phyloP scores from a whole-genome alignment of 202 grass and related monocot genomes.

The Setaria italica region DNA sequence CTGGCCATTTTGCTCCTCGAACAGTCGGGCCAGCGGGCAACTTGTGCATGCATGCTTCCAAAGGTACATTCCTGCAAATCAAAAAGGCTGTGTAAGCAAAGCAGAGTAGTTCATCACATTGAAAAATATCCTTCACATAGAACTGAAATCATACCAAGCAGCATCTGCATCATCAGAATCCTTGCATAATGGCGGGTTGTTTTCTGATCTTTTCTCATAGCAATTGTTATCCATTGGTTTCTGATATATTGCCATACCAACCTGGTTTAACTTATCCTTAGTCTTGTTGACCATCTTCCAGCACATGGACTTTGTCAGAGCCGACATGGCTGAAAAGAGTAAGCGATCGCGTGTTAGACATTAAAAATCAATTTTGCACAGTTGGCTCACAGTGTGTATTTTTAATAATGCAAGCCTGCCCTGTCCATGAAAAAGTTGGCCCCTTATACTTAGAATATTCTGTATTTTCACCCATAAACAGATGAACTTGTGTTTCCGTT shows the following conservation, averaged over 20 bases:
- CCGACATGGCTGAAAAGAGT: conserved; percentile 73
- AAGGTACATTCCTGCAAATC: conserved; percentile 84
- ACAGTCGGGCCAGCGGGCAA: conserved; percentile 62
- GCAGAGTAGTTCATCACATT: not conserved
- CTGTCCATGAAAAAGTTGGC: not conserved
- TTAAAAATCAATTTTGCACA: conserved; percentile 15
- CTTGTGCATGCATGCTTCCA: conserved; percentile 93
- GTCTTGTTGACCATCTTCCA: conserved; percentile 97
- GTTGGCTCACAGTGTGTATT: not conserved
- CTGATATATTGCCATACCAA: conserved; percentile 87
- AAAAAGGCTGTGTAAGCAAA: conserved; percentile 24
- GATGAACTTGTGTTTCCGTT: not conserved
- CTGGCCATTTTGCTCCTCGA: conserved; percentile 77
- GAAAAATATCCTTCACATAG: conserved; percentile 5
- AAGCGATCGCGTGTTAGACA: conserved; percentile 36
- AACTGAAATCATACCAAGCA: conserved; percentile 72
- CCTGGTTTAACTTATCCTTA: conserved; percentile 82
- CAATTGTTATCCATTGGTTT: conserved; percentile 96
- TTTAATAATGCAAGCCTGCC: not conserved
- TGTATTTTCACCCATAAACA: not conserved
- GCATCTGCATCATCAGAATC: conserved; percentile 86
- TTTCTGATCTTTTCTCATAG: conserved; percentile 86
- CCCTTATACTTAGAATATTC: conserved; percentile 10
- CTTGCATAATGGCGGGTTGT: conserved; percentile 79
- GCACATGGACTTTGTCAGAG: conserved; percentile 92